Percentiles rank a stretch among this genome's conserved stretches.
These are phyloP conservation scores for Kurtzmaniella quercitrusa DNA, from an alignment of 1,139 yeast genomes.

Conservation along the genomic window DNA sequence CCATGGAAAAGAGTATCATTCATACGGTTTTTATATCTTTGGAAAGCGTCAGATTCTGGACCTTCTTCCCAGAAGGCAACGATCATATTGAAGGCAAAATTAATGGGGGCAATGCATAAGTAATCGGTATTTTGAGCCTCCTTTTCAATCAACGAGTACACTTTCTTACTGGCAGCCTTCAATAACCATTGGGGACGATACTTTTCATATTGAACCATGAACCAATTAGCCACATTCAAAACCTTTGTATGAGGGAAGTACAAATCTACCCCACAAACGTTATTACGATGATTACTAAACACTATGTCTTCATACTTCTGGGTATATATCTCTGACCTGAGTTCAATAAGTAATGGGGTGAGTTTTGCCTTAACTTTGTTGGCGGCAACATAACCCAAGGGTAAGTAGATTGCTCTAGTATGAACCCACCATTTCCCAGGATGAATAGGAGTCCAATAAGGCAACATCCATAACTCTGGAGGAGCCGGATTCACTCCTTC, in stretches of 20 bases:
- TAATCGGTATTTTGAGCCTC: slow-evolving; percentile 78
- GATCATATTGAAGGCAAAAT: slow-evolving; percentile 77
- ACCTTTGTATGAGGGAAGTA: slow-evolving; percentile 85
- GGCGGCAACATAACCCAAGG: slow-evolving; percentile 77
- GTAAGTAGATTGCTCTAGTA: slow-evolving; percentile 86
- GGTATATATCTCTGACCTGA: slow-evolving; percentile 73
- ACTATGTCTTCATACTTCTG: slow-evolving; percentile 57
- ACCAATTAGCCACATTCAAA: slow-evolving; percentile 59
- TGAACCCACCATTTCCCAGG: slow-evolving; percentile 99
- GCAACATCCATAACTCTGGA: slow-evolving; percentile 89
- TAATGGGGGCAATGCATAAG: slow-evolving; percentile 91
- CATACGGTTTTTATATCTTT: slow-evolving; percentile 54
- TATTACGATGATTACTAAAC: slow-evolving; percentile 69
- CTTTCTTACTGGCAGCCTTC: slow-evolving; percentile 46
- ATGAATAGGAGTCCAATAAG: slow-evolving; percentile 76
- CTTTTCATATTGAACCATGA: slow-evolving; percentile 61
- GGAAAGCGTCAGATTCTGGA: slow-evolving; percentile 55
- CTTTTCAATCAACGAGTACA: slow-evolving; percentile 62
- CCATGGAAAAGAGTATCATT: slow-evolving; percentile 81
- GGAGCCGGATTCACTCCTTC: slow-evolving; percentile 99
- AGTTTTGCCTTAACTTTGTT: slow-evolving; percentile 52
- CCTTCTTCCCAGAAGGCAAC: slow-evolving; percentile 74
- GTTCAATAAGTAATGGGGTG: slow-evolving; percentile 57
- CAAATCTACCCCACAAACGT: slow-evolving; percentile 86
- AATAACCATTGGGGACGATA: slow-evolving; percentile 74